Evolutionary conservation across 2,329 filamentous ascomycete genomes (phyloP).

Genomic region (Fusarium sp.): DNA sequence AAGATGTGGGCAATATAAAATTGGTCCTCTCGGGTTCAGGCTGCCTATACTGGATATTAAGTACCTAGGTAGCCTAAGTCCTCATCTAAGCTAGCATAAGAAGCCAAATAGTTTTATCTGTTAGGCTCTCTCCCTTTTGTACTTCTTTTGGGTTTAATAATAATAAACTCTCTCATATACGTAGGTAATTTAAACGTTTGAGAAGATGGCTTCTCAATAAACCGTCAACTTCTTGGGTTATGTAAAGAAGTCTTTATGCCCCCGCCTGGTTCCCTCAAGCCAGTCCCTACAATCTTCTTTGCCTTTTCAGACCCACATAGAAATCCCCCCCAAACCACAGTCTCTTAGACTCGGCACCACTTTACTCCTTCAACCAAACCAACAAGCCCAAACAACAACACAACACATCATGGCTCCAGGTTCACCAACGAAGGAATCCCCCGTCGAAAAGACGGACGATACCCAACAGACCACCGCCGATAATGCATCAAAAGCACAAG

Average conservation of each 20-base stretch:
- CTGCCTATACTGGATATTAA: not conserved
- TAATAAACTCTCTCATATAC: not conserved
- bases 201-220: not conserved
- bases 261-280: not conserved
- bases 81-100: not conserved
- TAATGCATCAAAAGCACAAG: slow-evolving; percentile 63
- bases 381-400: not conserved
- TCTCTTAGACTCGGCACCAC: not conserved
- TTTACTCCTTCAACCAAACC: not conserved
- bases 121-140: no score
- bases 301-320: not conserved
- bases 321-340: not conserved
- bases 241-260: not conserved
- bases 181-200: not conserved
- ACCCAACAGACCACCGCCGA: slow-evolving; percentile 38
- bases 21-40: not conserved
- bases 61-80: not conserved
- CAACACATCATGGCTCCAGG: slow-evolving; percentile 42
- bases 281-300: not conserved
- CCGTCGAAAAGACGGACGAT: slow-evolving; percentile 31
- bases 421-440: slow-evolving; percentile 7
- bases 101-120: not conserved
- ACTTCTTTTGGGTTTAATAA: not conserved
- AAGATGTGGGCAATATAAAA: not conserved
- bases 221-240: not conserved